phyloP scores from a whole-genome alignment of 2,329 filamentous ascomycete genomes.

The Aspergillus costaricaensis region DNA sequence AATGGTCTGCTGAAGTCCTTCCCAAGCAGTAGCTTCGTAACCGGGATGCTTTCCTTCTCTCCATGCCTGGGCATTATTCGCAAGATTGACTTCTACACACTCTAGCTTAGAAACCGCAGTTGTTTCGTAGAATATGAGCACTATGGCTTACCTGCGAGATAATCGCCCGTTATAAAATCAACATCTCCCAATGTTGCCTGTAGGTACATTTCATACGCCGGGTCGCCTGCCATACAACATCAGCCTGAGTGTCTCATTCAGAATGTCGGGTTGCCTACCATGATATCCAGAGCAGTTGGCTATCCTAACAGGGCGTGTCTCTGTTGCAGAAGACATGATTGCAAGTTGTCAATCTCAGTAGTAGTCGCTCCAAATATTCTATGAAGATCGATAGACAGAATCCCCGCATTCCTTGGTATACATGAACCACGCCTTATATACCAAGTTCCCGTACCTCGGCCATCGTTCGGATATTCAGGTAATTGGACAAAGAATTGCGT shows the following conservation, averaged over 20 bases:
- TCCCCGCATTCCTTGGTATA: no score
- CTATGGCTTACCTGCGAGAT: constrained; percentile 45
- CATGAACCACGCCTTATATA: no score
- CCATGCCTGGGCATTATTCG: constrained; percentile 48
- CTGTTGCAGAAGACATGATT: neutral
- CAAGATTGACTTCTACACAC: constrained; percentile 47
- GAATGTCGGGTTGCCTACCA: constrained; percentile 14
- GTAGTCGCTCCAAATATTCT: neutral
- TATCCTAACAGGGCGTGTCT: constrained; percentile 30
- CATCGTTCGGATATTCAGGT: no score
- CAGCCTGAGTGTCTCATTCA: neutral
- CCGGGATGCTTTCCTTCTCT: constrained; percentile 45
- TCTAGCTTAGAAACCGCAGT: constrained; percentile 14
- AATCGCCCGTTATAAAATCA: constrained; percentile 59
- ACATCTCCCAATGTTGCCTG: constrained; percentile 41
- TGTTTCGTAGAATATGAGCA: no score
- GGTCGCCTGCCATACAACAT: constrained; percentile 27
- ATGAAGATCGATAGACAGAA: neutral
- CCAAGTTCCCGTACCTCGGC: no score
- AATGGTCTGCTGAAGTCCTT: constrained; percentile 50
- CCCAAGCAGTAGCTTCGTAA: constrained; percentile 52
- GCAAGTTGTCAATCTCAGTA: neutral
- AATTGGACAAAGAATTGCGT: no score
- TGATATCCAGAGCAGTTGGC: constrained; percentile 40
- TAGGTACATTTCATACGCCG: constrained; percentile 40